These are phyloP conservation scores for Proliferodiscus dingleyae DNA, from an alignment of 2,329 filamentous ascomycete species.

Conservation along the genomic window DNA sequence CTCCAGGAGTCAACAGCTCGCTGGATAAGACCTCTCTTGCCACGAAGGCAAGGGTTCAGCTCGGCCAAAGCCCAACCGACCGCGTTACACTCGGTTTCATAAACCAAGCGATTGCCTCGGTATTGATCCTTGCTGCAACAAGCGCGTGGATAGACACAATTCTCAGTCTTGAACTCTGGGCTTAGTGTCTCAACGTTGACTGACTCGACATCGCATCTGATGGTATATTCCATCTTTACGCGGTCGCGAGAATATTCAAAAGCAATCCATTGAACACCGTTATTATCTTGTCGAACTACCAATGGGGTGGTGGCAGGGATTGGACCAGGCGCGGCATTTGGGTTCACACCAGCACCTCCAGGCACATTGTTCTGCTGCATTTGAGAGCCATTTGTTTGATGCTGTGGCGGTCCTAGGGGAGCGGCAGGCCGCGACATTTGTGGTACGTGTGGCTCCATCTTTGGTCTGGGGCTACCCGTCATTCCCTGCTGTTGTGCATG, in stretches of 20 bases:
- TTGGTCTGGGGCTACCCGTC: conserved; percentile 57
- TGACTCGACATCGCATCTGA: conserved; percentile 94
- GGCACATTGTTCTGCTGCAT: conserved; percentile 39
- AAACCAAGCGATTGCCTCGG: conserved; percentile 88
- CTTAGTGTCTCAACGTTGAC: conserved; percentile 83
- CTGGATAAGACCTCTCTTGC: conserved; percentile 94
- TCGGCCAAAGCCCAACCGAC: conserved; percentile 99
- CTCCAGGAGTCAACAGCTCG: conserved; percentile 97
- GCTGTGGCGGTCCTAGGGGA: conserved; percentile 41
- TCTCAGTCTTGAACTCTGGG: conserved; percentile 92
- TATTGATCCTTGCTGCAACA: conserved; percentile 96
- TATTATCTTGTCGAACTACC: conserved; percentile 90
- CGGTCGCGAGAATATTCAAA: conserved; percentile 97
- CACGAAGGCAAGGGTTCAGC: conserved; percentile 82
- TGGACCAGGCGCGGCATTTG: conserved; percentile 88
- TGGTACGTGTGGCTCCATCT: conserved; percentile 58
- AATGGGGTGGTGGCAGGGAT: conserved; percentile 95
- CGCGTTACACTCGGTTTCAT: conserved; percentile 98
- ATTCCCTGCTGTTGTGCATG: conserved; percentile 49
- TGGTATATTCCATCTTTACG: conserved; percentile 99
- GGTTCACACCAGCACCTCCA: conserved; percentile 58
- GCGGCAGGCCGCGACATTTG: conserved; percentile 58
- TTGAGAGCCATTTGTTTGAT: conserved; percentile 38
- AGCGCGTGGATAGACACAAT: conserved; percentile 94
- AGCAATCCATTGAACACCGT: conserved; percentile 97